Conservation (phyloP, 768 basidiomycete species). For the Tricholoma bakamatsutake region DNA sequence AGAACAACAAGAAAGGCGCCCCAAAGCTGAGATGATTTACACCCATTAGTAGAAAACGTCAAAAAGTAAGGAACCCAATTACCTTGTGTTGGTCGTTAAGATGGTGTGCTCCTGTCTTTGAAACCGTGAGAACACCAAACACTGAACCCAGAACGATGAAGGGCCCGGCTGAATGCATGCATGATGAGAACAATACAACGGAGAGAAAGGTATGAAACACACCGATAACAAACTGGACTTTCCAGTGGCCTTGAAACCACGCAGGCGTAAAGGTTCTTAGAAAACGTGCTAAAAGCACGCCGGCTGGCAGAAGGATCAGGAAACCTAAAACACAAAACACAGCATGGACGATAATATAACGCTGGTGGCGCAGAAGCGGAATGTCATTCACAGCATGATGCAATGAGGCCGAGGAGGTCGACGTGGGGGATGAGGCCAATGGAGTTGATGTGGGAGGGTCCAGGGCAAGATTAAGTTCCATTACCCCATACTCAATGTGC, state of each 20-base stretch:
- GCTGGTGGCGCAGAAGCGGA: slow-evolving; percentile 42
- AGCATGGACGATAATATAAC: slow-evolving; percentile 49
- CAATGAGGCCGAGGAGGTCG: slow-evolving; percentile 10
- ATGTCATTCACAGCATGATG: slow-evolving; percentile 18
- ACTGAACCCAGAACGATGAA: slow-evolving; percentile 36
- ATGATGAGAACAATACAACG: slow-evolving; percentile 9
- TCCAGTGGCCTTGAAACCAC: slow-evolving; percentile 53
- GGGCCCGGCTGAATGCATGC: slow-evolving; percentile 31
- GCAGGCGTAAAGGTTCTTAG: slow-evolving; percentile 39
- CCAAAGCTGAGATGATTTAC: slow-evolving; percentile 29
- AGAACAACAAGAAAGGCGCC: slow-evolving; percentile 46
- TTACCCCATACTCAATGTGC: slow-evolving; percentile 40
- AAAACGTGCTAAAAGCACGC: slow-evolving; percentile 49
- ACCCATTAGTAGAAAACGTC: slow-evolving; percentile 1
- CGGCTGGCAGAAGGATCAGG: slow-evolving; percentile 45
- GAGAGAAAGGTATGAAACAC: slow-evolving; percentile 6
- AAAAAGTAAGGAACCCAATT: background rate
- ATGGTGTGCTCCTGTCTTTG: slow-evolving; percentile 27
- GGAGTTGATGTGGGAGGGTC: slow-evolving; percentile 20
- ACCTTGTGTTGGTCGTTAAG: slow-evolving; percentile 47
- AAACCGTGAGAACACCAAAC: slow-evolving; percentile 38
- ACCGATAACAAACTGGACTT: slow-evolving; percentile 44
- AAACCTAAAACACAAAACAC: slow-evolving; percentile 46
- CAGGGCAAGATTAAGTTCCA: slow-evolving; percentile 44
- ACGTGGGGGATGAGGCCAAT: slow-evolving; percentile 15